A percentile compares a stretch with the other conserved stretches of the same genome.
Evolutionary conservation across 2,329 filamentous ascomycete genomes (phyloP).

Genomic region (Neonectria coccinea): DNA sequence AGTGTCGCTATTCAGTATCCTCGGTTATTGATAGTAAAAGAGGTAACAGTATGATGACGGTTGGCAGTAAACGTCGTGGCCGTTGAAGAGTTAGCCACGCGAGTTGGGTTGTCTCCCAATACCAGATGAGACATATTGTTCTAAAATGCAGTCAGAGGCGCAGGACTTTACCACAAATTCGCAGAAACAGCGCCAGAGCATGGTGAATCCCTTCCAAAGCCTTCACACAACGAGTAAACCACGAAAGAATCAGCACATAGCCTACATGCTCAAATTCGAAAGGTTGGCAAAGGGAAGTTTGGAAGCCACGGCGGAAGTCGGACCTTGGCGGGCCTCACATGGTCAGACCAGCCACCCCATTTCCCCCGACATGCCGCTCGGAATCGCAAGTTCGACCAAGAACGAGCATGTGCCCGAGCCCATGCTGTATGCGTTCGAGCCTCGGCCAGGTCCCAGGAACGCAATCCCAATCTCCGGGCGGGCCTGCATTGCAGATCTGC

Average conservation of each 20-base stretch:
- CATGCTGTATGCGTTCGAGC: not conserved
- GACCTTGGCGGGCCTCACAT: constrained; percentile 3
- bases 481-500: not conserved
- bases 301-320: not conserved
- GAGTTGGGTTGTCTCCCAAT: not conserved
- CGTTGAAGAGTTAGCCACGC: not conserved
- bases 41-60: too few species aligned
- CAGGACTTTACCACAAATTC: not conserved
- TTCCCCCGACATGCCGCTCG: not conserved
- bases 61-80: not conserved
- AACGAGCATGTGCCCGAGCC: not conserved
- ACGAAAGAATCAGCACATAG: not conserved
- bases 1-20: not conserved
- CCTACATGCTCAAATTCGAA: not conserved
- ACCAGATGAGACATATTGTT: not conserved
- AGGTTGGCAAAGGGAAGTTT: not conserved
- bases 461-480: constrained; percentile 13
- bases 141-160: too few species aligned
- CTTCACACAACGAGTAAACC: not conserved
- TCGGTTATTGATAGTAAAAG: not conserved
- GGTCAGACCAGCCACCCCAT: not conserved
- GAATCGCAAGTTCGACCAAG: not conserved
- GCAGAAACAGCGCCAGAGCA: not conserved
- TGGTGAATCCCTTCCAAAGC: not conserved
- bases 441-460: constrained; percentile 28